Evolutionary conservation across 2,329 filamentous ascomycete species (phyloP), one percentile per base, ranked within the genome.

Genomic region (Drechslera avenae): DNA sequence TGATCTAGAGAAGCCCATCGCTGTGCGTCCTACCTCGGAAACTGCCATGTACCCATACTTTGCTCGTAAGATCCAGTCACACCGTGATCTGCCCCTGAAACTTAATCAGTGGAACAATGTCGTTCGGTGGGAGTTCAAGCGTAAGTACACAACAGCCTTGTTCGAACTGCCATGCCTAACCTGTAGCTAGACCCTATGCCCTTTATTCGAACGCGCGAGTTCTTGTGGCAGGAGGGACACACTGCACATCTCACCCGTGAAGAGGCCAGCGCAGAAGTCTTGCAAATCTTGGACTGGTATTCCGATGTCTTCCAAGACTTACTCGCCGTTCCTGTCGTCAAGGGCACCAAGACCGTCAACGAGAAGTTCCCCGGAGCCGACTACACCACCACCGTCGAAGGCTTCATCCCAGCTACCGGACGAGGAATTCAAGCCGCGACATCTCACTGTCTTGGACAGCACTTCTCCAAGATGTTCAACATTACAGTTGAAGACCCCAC

Each of bases 401-500:
- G 91, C 28, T 99, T 96, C 75, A 97, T 99, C 62, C 92, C 94
- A 30, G 86, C 91, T 56, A 97, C 95, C 59, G 94, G 94, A 18
- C 89, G 94, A 72, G 94, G 94, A 73, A 97, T 99, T 54, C 94
- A 99, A 78, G 94, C 92, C 60, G 94, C 86, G 45, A 99, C 94
- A 33, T 96, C 91, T 44, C 94, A 99, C 79, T 91, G 87, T 58
- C 82, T 99, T 7, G 94, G 94, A 45, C 94, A 99, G 78, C 97
- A 99, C 79, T 99, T 99, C 78, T 92, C 88, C 74, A 97, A 95
- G 78, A 99, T 99, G 92, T 99, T 97, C 73, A 89, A 94, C 75
- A 97, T 99, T 73, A 96, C 89, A 0, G 91, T 99, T 23, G 93
- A 99, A 75, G 92, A 99, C 70, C 94, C 94, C 18, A 80, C 81